Conservation (phyloP, 805 yeast species). For the Priceomyces castillae region DNA sequence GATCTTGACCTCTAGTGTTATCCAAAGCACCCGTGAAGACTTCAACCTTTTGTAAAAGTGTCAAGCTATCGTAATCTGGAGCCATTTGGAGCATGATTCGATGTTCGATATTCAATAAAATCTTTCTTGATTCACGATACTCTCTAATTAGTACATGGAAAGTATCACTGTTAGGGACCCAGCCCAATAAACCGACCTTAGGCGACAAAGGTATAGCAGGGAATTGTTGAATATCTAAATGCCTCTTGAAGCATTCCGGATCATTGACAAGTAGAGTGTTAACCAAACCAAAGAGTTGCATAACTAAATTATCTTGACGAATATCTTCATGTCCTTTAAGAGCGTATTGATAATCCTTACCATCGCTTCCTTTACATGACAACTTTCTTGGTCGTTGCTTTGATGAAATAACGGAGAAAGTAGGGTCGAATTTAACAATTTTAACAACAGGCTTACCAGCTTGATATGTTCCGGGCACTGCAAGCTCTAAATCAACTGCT, state of each 20-base stretch:
- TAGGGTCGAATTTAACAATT: slow-evolving; percentile 76
- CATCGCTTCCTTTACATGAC: slow-evolving; percentile 82
- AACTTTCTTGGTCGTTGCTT: slow-evolving; percentile 93
- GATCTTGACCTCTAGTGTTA: slow-evolving; percentile 93
- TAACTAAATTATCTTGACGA: slow-evolving; percentile 93
- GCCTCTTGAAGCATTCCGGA: slow-evolving; percentile 94
- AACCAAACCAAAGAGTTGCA: slow-evolving; percentile 96
- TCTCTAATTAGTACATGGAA: slow-evolving; percentile 91
- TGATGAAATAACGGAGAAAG: slow-evolving; percentile 82
- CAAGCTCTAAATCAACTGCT: slow-evolving; percentile 77
- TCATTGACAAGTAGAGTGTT: slow-evolving; percentile 86
- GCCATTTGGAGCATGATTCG: slow-evolving; percentile 97
- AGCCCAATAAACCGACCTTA: slow-evolving; percentile 91
- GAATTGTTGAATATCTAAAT: slow-evolving; percentile 85
- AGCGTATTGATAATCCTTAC: slow-evolving; percentile 77
- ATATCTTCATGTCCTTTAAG: slow-evolving; percentile 98
- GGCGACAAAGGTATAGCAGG: slow-evolving; percentile 96
- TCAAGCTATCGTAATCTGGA: slow-evolving; percentile 88
- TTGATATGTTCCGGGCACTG: slow-evolving; percentile 90
- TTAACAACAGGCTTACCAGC: slow-evolving; percentile 78
- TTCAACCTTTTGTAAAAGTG: slow-evolving; percentile 89
- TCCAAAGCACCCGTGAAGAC: slow-evolving; percentile 95
- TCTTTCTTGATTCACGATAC: slow-evolving; percentile 87
- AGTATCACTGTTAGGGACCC: slow-evolving; percentile 98
- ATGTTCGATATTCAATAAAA: slow-evolving; percentile 87